Evolutionary conservation across 2,329 filamentous ascomycete genomes (phyloP).

Genomic region (Thielaviopsis ethacetica): DNA sequence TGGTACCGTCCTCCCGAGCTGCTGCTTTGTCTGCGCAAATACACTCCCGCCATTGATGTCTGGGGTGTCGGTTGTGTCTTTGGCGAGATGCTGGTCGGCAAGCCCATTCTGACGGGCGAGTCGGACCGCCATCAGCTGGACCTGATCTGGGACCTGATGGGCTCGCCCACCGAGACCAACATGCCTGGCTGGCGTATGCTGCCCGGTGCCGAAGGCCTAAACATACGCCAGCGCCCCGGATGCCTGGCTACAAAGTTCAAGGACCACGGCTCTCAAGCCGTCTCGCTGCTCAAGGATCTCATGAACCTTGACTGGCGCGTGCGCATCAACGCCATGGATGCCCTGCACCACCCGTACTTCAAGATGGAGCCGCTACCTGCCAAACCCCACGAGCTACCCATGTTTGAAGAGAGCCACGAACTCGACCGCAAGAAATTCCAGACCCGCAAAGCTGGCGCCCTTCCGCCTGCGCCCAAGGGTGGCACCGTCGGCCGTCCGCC

Average conservation of each 20-base stretch:
- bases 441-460: constrained; percentile 56
- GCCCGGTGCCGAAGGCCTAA: constrained; percentile 64
- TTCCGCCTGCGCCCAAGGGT: constrained; percentile 81
- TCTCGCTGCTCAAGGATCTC: constrained; percentile 67
- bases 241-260: constrained; percentile 60
- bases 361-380: constrained; percentile 61
- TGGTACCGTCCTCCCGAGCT: constrained; percentile 96
- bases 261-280: constrained; percentile 54
- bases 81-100: constrained; percentile 89
- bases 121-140: constrained; percentile 82
- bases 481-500: constrained; percentile 71
- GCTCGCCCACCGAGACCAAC: constrained; percentile 70
- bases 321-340: constrained; percentile 85
- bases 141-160: constrained; percentile 85
- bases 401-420: constrained; percentile 89
- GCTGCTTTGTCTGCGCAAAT: constrained; percentile 69
- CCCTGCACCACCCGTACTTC: constrained; percentile 85
- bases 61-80: constrained; percentile 99
- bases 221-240: constrained; percentile 41
- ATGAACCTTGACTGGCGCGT: constrained; percentile 77
- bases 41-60: constrained; percentile 95
- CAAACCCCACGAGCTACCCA: constrained; percentile 71
- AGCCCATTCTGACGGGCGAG: constrained; percentile 80
- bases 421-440: constrained; percentile 86
- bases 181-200: constrained; percentile 86